A percentile compares a stretch with the other conserved stretches of the same genome.
Conservation (phyloP, 169 alveolate genomes). For the Eimeria praecox region DNA sequence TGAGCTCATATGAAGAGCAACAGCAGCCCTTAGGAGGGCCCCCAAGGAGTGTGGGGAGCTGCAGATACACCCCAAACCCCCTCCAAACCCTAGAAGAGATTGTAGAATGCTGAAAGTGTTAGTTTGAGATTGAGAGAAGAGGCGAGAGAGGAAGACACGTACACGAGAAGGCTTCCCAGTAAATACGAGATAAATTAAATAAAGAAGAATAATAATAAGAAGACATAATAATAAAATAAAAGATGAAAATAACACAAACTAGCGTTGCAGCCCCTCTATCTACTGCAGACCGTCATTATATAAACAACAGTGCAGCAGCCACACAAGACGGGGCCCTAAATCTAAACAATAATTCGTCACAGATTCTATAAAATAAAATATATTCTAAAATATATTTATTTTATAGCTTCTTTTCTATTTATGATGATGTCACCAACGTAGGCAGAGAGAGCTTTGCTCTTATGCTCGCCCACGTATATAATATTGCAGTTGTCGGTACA, state of each 20-base stretch:
- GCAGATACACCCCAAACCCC: too few species aligned
- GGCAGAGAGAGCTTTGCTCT: background rate
- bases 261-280: background rate
- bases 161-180: too few species aligned
- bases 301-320: background rate
- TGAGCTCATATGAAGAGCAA: too few species aligned
- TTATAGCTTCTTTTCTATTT: background rate
- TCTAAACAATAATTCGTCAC: too few species aligned
- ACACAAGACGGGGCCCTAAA: background rate
- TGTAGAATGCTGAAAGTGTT: too few species aligned
- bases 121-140: too few species aligned
- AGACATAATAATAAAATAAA: too few species aligned
- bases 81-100: too few species aligned
- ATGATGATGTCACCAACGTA: background rate
- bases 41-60: background rate
- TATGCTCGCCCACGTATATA: background rate
- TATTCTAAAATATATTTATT: too few species aligned
- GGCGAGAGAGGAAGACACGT: too few species aligned
- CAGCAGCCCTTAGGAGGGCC: slow-evolving; percentile 19
- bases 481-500: background rate
- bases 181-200: too few species aligned
- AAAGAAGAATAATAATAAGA: background rate
- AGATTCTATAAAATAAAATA: background rate
- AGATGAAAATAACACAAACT: too few species aligned
- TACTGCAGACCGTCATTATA: background rate